Conservation (phyloP, 441 rosid genomes). For the Metrosideros polymorpha region DNA sequence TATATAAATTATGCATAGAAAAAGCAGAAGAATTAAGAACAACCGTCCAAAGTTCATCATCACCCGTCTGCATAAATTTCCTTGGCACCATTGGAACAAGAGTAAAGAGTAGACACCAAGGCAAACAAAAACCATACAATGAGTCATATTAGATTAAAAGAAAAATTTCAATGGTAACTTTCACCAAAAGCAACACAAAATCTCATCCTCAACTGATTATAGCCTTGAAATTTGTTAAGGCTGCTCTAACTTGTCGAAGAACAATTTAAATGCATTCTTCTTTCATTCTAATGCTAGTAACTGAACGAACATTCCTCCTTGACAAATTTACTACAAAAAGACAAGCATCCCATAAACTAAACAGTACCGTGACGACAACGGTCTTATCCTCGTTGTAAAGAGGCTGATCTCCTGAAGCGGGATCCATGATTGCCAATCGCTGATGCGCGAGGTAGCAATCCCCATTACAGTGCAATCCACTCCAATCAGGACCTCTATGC, state of each 20-base stretch:
- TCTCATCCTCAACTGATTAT: too few species aligned
- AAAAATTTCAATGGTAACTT: background rate
- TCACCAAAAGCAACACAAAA: background rate
- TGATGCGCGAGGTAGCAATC: constrained; percentile 93
- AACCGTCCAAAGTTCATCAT: background rate
- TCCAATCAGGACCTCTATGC: constrained; percentile 99
- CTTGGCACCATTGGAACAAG: background rate
- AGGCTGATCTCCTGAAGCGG: constrained; percentile 97
- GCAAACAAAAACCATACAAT: background rate
- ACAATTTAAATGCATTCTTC: background rate
- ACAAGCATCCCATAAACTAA: background rate
- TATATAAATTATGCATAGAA: background rate
- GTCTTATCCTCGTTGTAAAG: constrained; percentile 92
- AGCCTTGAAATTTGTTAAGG: background rate
- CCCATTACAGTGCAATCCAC: constrained; percentile 70
- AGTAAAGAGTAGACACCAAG: background rate
- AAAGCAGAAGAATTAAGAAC: background rate
- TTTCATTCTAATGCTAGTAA: background rate
- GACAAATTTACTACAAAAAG: background rate
- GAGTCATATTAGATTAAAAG: background rate
- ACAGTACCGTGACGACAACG: constrained; percentile 72
- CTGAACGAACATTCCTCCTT: background rate
- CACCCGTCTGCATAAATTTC: background rate
- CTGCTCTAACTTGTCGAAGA: background rate
- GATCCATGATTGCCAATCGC: constrained; percentile 90